Base-by-base conservation (phyloP, 352 stramenopile species). In the Hyaloperonospora arabidopsidis region DNA sequence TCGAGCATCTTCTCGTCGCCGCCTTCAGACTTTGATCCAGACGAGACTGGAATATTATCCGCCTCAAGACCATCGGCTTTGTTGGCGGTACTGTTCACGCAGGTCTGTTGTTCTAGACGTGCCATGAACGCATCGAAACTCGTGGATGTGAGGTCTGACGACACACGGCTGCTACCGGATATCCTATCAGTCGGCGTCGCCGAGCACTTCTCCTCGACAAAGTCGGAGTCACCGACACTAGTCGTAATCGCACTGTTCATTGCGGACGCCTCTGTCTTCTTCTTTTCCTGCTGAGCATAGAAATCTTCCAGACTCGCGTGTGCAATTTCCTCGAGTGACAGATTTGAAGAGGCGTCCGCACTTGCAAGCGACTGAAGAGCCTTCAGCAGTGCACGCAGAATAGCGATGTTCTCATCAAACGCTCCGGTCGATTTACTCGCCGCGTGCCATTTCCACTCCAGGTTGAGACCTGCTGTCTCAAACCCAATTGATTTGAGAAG, bases 391-490 rank as follows among this genome's bases (percentile, higher is more conserved):
- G 78, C 80, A 23, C 71, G 69, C 22, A 91, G 47, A 47, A 91
- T 74, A 18, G 70, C 70, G 5, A 89, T 61, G 44, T 87, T 84
- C 52, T 79, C 74, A 34, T 88, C 72, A 53, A 86, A 87, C n/a
- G 72, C 79, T 45, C 70, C 77, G 41, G 60, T 80, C 17, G 54
- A 57, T 28, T 76, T 79, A 52, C 79, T 74, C 1, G 78, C 70
- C 5, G 77, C 68, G 49, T 91, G 72, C 79, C 81, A 89, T 54
- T 85, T 87, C 81, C 81, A 92, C 49, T 92, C 81, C 74, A 92
- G 82, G 58, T 87, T 89, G 6, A 87, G 49, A 12, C 79, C 77
- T 10, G 72, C 68, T 22, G 69, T 81, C 45, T 88, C 79, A 19
- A 92, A 92, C 0, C 81, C 81, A 46, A 92, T 88, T 22, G 77